Evolutionary conservation across 2,329 filamentous ascomycete species (phyloP), one percentile per base, ranked within the genome.

Genomic region (Ascochyta pisi): DNA sequence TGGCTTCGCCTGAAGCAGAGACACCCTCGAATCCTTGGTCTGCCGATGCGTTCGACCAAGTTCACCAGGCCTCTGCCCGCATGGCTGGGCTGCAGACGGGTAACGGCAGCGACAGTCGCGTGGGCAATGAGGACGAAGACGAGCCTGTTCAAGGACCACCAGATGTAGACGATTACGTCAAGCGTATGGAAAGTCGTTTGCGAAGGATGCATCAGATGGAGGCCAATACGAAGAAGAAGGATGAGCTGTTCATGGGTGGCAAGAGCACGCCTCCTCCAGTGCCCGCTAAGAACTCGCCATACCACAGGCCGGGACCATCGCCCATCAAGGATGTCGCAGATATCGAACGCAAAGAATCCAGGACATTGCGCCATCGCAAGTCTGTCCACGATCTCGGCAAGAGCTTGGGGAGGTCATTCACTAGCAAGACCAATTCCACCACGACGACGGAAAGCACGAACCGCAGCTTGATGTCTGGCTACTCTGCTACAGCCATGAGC

Each of bases 381-480:
- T 92, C 89, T 6, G 89, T 90, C 0, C 92, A 91, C 66, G 92
- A 96, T 55, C 81, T 96, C 48, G 84, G 88, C 35, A 85, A 84
- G 35, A 84, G 85, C 58, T 82, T 97, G 9, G 87, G 86, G 53
- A 86, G 94, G 42, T 95, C 91, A 0, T 90, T 90, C 63, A 97
- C 94, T 3, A 96, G 88, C 29, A 96, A 96, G 75, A 96, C 93
- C 2, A 92, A 86, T 63, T 89, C 89, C 4, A 90, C 88, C 6
- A 84, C 84, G 65, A 81, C 81, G 55, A 89, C 86, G 61, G 85
- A 83, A 37, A 91, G 88, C 61, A 97, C 92, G 15, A 87, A 89
- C 65, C 86, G 89, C 66, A 98, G 91, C 68, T 76, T 99, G 39
- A 97, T 97, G 94, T 98, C 94, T 73, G 95, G 94, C 3, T 84